These are phyloP conservation scores for Plicaturopsis crispa DNA, from an alignment of 768 basidiomycete genomes.

Conservation along the genomic window DNA sequence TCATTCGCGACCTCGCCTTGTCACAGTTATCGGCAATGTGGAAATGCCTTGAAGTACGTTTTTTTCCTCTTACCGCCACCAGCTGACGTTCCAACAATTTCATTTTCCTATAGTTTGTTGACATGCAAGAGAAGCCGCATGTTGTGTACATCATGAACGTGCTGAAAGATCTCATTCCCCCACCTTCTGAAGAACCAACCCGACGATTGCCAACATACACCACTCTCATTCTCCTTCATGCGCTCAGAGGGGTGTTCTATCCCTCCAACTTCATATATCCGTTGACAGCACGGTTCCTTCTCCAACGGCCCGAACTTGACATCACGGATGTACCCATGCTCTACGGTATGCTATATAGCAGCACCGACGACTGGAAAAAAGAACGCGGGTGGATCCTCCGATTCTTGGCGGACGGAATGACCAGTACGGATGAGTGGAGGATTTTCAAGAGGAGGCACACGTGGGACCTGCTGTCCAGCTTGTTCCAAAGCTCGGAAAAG, in stretches of 20 bases:
- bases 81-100: background rate
- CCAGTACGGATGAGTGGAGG: slow-evolving; percentile 70
- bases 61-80: background rate
- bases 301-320: slow-evolving; percentile 84
- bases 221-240: slow-evolving; percentile 77
- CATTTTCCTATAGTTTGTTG: slow-evolving; percentile 33
- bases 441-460: slow-evolving; percentile 76
- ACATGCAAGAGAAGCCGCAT: slow-evolving; percentile 75
- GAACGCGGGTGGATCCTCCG: slow-evolving; percentile 87
- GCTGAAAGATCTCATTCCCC: slow-evolving; percentile 49
- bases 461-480: slow-evolving; percentile 80
- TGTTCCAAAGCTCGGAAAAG: slow-evolving; percentile 60
- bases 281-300: slow-evolving; percentile 75
- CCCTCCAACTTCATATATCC: slow-evolving; percentile 89
- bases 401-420: slow-evolving; percentile 78
- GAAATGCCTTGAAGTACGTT: slow-evolving; percentile 54
- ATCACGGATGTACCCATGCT: slow-evolving; percentile 83
- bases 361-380: slow-evolving; percentile 72
- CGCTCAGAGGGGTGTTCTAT: slow-evolving; percentile 75
- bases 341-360: slow-evolving; percentile 81
- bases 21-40: slow-evolving; percentile 56
- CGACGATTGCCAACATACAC: slow-evolving; percentile 68
- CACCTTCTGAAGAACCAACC: slow-evolving; percentile 27
- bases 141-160: slow-evolving; percentile 62
- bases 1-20: slow-evolving; percentile 53